Base-by-base conservation (phyloP, 352 stramenopile species). In the Phytophthora hybrid region DNA sequence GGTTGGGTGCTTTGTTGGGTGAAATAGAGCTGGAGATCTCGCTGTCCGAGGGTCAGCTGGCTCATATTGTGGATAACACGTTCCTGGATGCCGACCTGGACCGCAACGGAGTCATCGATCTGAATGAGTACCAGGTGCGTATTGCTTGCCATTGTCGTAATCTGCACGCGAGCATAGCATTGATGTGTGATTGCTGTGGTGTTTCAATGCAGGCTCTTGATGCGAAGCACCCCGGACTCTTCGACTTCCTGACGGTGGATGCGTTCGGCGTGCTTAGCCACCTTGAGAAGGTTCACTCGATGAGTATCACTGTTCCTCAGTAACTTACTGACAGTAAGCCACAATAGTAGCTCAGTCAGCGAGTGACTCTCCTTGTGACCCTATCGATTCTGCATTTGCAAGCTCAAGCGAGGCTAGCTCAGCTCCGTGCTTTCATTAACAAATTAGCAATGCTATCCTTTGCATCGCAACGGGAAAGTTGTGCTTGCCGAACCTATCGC, bases 221-320 rank as follows among this genome's bases (percentile, higher is more conserved):
- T 62, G 87, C 76, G 26, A 93, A 94, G 65, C 90, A 95, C 73
- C 88, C 90, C 4, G 88, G 90, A 11, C 76, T 96, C 52, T 94
- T 93, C 66, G 88, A 94, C 59, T 96, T 96, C 69, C 78, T 96
- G 52, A 96, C 88, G 18, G 90, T 96, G 51, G 90, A 96, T 70
- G 87, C 88, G 11, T 86, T 94, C 29, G 88, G 90, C 32, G 87
- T 93, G 66, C 73, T 96, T 31, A 94, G 85, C 76, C 87, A 93
- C 78, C 76, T 96, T 47, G 90, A 96, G 65, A 94, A 88, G 66
- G 86, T 94, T 39, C 89, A 94, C 66, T 94, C 87, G 23, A 91
- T 93, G 87, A 90, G 66, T 68, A 76, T 88, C 59, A 79, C 75
- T 11, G 68, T 79, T 13, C 71, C 67, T 52, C 74, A 84, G 67